Evolutionary conservation across 148 eudicot genomes (phyloP).

Genomic region (Chenopodium berlandieri): DNA sequence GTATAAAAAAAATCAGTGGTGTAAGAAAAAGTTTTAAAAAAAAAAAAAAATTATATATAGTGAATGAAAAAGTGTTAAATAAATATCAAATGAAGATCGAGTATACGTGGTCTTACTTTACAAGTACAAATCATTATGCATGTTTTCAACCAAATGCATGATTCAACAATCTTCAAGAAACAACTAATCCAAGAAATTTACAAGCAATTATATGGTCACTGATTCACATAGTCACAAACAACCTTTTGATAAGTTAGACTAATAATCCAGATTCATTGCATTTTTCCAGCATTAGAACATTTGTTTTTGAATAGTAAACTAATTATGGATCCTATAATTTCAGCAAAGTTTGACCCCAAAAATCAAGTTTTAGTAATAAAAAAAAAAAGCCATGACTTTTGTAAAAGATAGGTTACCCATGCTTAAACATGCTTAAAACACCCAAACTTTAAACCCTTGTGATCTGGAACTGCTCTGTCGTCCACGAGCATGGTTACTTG

Average conservation of each 20-base stretch:
- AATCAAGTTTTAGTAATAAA: not conserved
- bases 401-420: not conserved
- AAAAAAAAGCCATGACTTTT: not conserved
- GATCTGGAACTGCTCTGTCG: not conserved
- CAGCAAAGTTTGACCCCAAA: not conserved
- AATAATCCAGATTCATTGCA: not conserved
- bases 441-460: not conserved
- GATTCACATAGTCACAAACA: not conserved
- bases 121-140: too few relatives aligned
- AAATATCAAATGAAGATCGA: too few relatives aligned
- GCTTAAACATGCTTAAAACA: not conserved
- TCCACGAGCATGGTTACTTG: not conserved
- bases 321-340: not conserved
- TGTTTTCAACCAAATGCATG: not conserved
- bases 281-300: not conserved
- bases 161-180: not conserved
- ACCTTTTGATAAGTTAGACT: not conserved
- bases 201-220: not conserved
- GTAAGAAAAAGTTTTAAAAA: too few relatives aligned
- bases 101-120: too few relatives aligned
- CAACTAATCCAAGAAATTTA: not conserved
- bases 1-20: too few relatives aligned
- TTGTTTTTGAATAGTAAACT: not conserved
- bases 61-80: too few relatives aligned
- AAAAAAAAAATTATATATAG: too few relatives aligned